Evolutionary conservation across 2,329 filamentous ascomycete genomes (phyloP), one percentile per base, ranked within the genome.

Genomic region (Penicillium aurantiogriseum): DNA sequence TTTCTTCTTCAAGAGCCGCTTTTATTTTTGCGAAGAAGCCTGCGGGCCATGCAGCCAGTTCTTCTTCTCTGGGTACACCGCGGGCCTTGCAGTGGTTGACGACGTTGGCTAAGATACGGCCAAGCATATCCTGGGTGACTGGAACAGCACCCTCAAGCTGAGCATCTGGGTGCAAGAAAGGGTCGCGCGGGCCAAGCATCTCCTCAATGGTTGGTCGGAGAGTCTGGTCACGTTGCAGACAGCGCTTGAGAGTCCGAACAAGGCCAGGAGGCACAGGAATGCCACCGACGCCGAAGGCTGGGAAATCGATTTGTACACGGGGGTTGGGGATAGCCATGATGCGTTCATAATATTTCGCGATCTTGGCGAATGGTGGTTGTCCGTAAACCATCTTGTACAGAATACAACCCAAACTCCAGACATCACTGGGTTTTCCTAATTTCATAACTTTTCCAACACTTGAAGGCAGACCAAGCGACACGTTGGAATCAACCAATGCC

Each of bases 351-450:
- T 88, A 90, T 75, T 93, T 94, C 57, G 85, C 80, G 65, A 99
- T 95, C 71, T 97, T 92, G 15, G 88, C 92, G 70, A 99, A 99
- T 0, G 94, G 94, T 4, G 91, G 89, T n/a, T 88, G 83, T n/a
- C 94, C 94, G 71, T 99, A 99, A 0, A 93, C 90, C 90, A 99
- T 95, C 72, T 97, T 93, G 77, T 96, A 99, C 15, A 99, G 80
- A 60, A 99, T 97, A 71, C 94, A 99, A 19, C 94, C 94, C 15
- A 99, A 77, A 72, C 89, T 93, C 94, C 94, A 99, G 19, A 99
- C 88, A 73, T 99, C 94, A 65, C 89, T 94, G 7, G 94, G 91
- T 70, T 97, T 97, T 58, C 94, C 95, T 7, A 99, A 82, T 73
- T 96, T 96, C 87, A 97, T 94, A 59, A 97, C 82, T 73, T 92